phyloP scores from a whole-genome alignment of 2,329 filamentous ascomycete genomes.

The Chaetomium globosum region DNA sequence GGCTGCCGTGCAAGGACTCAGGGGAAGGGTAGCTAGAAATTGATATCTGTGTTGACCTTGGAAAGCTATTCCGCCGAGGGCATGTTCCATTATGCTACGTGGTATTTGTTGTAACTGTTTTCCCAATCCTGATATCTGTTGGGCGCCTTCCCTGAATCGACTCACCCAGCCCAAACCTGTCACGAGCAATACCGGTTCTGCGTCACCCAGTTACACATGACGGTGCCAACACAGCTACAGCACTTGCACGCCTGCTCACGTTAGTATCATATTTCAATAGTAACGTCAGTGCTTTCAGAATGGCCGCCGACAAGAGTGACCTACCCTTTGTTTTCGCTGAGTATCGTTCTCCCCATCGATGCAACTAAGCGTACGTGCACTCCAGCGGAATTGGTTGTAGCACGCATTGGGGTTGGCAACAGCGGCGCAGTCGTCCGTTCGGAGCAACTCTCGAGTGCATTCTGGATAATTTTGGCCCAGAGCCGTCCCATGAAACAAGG shows the following conservation, averaged over 20 bases:
- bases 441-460: conserved; percentile 43
- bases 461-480: conserved; percentile 39
- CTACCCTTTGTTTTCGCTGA: conserved; percentile 42
- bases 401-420: conserved; percentile 47
- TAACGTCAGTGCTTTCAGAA: neutral
- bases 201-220: conserved; percentile 46
- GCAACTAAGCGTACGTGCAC: conserved; percentile 43
- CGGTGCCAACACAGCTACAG: conserved; percentile 43
- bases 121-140: neutral
- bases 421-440: conserved; percentile 45
- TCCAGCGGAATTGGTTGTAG: conserved; percentile 47
- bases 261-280: neutral
- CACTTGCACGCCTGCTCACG: conserved; percentile 43
- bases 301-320: neutral
- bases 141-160: neutral
- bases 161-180: neutral
- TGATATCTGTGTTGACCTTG: neutral
- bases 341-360: conserved; percentile 43
- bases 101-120: neutral
- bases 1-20: no score
- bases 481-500: conserved; percentile 34
- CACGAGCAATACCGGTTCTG: conserved; percentile 34
- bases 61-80: neutral
- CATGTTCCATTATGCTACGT: neutral
- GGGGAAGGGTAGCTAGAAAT: neutral